Base-by-base conservation (phyloP, 371 early-diverging fungal species). In the Mortierella sp. region DNA sequence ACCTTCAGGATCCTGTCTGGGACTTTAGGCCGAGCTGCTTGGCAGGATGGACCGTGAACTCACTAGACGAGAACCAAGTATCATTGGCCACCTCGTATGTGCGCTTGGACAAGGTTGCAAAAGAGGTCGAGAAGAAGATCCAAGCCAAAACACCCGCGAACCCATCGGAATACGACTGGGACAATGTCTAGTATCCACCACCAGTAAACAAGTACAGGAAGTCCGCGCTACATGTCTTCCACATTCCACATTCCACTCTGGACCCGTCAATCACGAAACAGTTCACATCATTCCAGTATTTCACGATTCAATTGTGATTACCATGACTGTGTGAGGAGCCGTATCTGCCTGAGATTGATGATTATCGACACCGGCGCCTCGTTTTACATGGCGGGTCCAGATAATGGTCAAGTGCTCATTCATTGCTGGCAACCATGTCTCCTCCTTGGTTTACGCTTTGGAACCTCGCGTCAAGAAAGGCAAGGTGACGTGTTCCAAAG, bases 161-260 rank as follows among this genome's bases (percentile, higher is more conserved):
- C 28, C 62, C 17, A 19, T 16, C 60, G 19, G 41, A 53, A 34
- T 47, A 60, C 46, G 50, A 67, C 27, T 59, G 56, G 60, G 55
- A 60, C 31, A 16, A 13, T 41, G 17, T 45, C 40, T n/a, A n/a
- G n/a, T n/a, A n/a, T n/a, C n/a, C n/a, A n/a, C n/a, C n/a, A n/a
- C n/a, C n/a, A n/a, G n/a, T n/a, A n/a, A n/a, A n/a, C n/a, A n/a
- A n/a, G n/a, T n/a, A n/a, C n/a, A n/a, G n/a, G n/a, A n/a, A n/a
- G n/a, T n/a, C n/a, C n/a, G n/a, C 7, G n/a, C 27, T 49, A 25
- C 9, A 14, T 28, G 19, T 17, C 12, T 56, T 56, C 57, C 46
- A 88, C 57, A 79, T 73, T 55, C 68, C 76, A 17, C 59, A 31
- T 2, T 56, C 14, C 34, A 34, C 6, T 24, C 14, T 9, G 14